Base-by-base conservation (phyloP, 2,329 filamentous ascomycete genomes). In the Stagonosporopsis chrysanthemi region DNA sequence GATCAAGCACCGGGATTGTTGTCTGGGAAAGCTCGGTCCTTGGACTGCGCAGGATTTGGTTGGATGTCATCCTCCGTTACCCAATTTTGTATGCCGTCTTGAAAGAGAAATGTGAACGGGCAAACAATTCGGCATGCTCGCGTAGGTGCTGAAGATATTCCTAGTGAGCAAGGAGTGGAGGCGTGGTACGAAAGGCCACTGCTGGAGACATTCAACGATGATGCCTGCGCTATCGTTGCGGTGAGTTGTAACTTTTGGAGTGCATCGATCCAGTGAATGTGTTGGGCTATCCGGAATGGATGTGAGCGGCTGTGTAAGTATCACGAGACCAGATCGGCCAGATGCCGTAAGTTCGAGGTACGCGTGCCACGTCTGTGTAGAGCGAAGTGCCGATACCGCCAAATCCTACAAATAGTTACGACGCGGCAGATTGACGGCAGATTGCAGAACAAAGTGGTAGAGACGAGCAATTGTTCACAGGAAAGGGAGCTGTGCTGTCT, bases 121-220 rank as follows among this genome's bases (percentile, higher is more conserved):
- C 28, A 62, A 39, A 62, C 64, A 60, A 67, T 41, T 56, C 62
- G 64, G 64, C 72, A 75, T 75, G 57, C 57, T 74, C 67, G 67
- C 65, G 51, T 46, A 48, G 48, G 46, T 45, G 44, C 58, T 12
- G 19, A 33, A 28, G 28, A 17, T 49, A 23, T 24, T 26, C 28
- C 41, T 44, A 45, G 40, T 48, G 23, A 33, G 40, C 11, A 22
- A 48, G 52, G 38, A 45, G 29, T 47, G 52, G 35, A 22, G 17
- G 17, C 28, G n/a, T 31, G 40, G 14, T 31, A 41, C 23, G 28
- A 31, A 33, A 15, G 15, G 17, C 31, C 52, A 56, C 38, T 31
- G 19, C n/a, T 39, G 43, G 6, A 44, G 17, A 24, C 48, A 49
- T 52, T 41, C 48, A 49, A 40, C 23, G 28, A 52, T 35, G 24